These are phyloP conservation scores for Aspergillaceae sp. DNA, from an alignment of 2,329 filamentous ascomycete genomes.

Conservation along the genomic window DNA sequence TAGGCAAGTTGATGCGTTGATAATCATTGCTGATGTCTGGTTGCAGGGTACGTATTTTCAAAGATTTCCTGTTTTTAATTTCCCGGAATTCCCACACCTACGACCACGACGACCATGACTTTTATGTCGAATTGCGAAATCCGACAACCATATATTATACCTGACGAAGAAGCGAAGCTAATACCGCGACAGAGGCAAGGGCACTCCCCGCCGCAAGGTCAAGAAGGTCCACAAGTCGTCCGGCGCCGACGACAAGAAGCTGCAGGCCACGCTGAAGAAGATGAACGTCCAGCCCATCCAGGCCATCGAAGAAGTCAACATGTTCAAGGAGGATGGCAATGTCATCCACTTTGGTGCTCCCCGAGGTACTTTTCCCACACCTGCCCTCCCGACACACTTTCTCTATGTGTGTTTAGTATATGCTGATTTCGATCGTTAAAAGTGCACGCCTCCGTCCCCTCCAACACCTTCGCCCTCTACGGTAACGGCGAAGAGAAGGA, in stretches of 20 bases:
- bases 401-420: conserved; percentile 1
- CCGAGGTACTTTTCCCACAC: conserved; percentile 61
- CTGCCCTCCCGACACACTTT: background rate
- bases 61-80: background rate
- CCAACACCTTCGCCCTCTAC: conserved; percentile 99
- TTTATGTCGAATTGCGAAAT: background rate
- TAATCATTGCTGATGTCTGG: conserved; percentile 2
- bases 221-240: conserved; percentile 95
- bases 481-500: conserved; percentile 99
- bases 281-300: conserved; percentile 99
- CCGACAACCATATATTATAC: background rate
- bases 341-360: conserved; percentile 98
- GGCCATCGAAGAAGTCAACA: conserved; percentile 99
- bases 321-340: conserved; percentile 99
- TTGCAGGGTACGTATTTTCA: too few relatives aligned
- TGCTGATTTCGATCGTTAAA: background rate
- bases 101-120: background rate
- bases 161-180: conserved; percentile 6
- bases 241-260: conserved; percentile 98
- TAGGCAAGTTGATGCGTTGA: background rate
- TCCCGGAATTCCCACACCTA: background rate
- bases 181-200: conserved; percentile 67
- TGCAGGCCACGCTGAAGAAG: conserved; percentile 96
- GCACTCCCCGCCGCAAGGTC: conserved; percentile 92
- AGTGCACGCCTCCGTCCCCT: conserved; percentile 95